Percentiles rank a stretch among this genome's conserved stretches.
phyloP scores from a whole-genome alignment of 768 basidiomycete genomes.

The Xerocomellus chrysenteron region DNA sequence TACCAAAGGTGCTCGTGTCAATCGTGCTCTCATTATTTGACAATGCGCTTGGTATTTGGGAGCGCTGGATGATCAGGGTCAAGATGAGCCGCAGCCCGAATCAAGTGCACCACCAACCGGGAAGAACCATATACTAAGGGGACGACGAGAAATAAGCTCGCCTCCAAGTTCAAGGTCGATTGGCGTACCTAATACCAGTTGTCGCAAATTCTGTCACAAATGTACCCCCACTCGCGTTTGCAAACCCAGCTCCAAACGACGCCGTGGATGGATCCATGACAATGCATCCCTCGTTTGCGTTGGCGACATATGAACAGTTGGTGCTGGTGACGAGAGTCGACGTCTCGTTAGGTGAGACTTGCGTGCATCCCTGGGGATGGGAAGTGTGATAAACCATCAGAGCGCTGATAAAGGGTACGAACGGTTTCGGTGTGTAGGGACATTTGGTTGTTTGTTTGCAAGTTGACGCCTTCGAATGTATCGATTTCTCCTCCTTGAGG shows the following conservation, averaged over 20 bases:
- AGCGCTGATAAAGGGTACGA: slow-evolving; percentile 13
- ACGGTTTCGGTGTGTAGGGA: slow-evolving; percentile 68
- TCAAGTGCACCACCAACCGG: slow-evolving; percentile 15
- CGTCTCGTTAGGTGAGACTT: slow-evolving; percentile 47
- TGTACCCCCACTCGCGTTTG: slow-evolving; percentile 64
- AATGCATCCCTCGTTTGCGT: slow-evolving; percentile 64
- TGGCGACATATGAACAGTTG: slow-evolving; percentile 57
- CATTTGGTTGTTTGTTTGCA: slow-evolving; percentile 62
- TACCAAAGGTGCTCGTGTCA: slow-evolving; percentile 58
- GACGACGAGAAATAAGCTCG: background rate
- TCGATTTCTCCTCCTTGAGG: slow-evolving; percentile 73
- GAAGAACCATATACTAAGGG: slow-evolving; percentile 32
- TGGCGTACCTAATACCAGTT: slow-evolving; percentile 59
- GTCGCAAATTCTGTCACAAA: slow-evolving; percentile 73
- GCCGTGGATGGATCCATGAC: slow-evolving; percentile 51
- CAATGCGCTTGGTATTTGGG: slow-evolving; percentile 47
- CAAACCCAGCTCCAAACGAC: slow-evolving; percentile 69
- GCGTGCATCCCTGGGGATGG: slow-evolving; percentile 47
- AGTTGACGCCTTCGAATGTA: slow-evolving; percentile 80
- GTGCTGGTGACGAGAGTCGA: slow-evolving; percentile 55
- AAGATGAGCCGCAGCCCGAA: background rate
- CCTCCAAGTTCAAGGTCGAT: background rate
- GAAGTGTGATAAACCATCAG: background rate
- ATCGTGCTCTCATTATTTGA: slow-evolving; percentile 49
- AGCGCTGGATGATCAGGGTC: slow-evolving; percentile 20